Base-by-base conservation (phyloP, 2,329 filamentous ascomycete species). In the Xylariaceae sp. region DNA sequence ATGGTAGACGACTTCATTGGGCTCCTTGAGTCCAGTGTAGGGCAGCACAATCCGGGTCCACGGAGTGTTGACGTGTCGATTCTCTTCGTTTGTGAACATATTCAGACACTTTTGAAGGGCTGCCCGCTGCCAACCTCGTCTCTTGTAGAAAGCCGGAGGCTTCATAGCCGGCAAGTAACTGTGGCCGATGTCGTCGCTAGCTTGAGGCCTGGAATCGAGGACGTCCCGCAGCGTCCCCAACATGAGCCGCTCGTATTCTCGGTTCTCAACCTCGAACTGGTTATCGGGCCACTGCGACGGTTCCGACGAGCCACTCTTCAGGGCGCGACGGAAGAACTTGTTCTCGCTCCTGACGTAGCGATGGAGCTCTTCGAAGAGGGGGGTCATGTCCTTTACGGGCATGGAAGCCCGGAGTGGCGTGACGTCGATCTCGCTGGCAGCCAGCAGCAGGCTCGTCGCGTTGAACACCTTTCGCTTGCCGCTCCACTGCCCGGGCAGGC, bases 71-170 rank as follows among this genome's bases (percentile, higher is more conserved):
- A 58, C 48, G 5, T 47, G 42, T 26, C 45, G 47, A 35, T 65
- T 66, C 48, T 65, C 64, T 4, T 35, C 23, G 35, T 47, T 60
- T 19, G 52, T 49, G 29, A 67, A 58, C 10, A 53, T 39, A 25
- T 58, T 57, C 19, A 71, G 53, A 13, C 55, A 56, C 19, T 59
- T 57, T 42, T 70, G 65, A 15, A 71, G 49, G 13, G 59, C 67
- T 6, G 65, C 68, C 28, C 68, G 61, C 26, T 60, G 57, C 34
- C 55, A 57, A 2, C 66, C 68, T 9, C 64, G 63, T 32, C 63
- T 57, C 3, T 32, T 14, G 17, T 44, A 46, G 29, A 44, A 49
- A 16, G 36, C 5, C 12, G 15, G 19, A 10, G 23, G 40, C 31
- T 32, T 40, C 7, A 15, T 32, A 14, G 9, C 30, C 31, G 14